Percentiles rank a stretch among this genome's conserved stretches.
These are phyloP conservation scores for Leishmania martiniquensis DNA, from an alignment of 208 protist species.

Conservation along the genomic window DNA sequence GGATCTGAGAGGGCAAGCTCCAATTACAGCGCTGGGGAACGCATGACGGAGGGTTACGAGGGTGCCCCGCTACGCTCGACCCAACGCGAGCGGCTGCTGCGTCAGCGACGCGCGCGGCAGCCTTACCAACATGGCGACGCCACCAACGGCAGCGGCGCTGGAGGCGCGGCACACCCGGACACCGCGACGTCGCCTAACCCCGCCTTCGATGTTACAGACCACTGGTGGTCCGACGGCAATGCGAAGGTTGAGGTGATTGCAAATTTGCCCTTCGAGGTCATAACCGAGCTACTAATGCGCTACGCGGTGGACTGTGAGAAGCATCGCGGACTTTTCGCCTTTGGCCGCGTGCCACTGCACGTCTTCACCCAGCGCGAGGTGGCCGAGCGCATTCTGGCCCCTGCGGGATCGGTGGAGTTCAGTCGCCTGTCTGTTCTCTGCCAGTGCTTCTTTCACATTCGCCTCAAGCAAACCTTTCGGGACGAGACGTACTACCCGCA, in stretches of 20 bases:
- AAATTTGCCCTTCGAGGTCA: slow-evolving; percentile 87
- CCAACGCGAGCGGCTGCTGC: slow-evolving; percentile 56
- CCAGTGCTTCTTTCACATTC: slow-evolving; percentile 85
- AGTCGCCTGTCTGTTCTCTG: slow-evolving; percentile 78
- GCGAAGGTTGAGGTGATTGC: slow-evolving; percentile 88
- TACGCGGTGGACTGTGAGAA: slow-evolving; percentile 83
- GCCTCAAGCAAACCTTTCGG: slow-evolving; percentile 76
- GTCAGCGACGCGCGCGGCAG: slow-evolving; percentile 35
- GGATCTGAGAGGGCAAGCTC: slow-evolving; percentile 1
- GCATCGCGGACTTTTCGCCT: slow-evolving; percentile 68
- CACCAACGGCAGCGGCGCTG: background rate
- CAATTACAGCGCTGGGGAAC: slow-evolving; percentile 5
- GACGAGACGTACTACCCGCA: slow-evolving; percentile 89
- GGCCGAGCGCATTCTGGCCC: slow-evolving; percentile 79
- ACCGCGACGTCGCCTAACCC: slow-evolving; percentile 35
- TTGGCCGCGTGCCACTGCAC: slow-evolving; percentile 85
- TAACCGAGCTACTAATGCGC: slow-evolving; percentile 84
- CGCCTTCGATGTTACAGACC: slow-evolving; percentile 53
- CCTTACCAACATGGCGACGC: slow-evolving; percentile 31
- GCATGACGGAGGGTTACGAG: slow-evolving; percentile 28
- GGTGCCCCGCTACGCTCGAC: slow-evolving; percentile 66
- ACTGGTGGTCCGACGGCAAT: slow-evolving; percentile 83
- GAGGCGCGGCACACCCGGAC: background rate
- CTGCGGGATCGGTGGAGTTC: slow-evolving; percentile 76
- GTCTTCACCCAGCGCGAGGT: slow-evolving; percentile 91